Base-by-base conservation (phyloP, 2,329 filamentous ascomycete species). In the Cladosporium halotolerans region DNA sequence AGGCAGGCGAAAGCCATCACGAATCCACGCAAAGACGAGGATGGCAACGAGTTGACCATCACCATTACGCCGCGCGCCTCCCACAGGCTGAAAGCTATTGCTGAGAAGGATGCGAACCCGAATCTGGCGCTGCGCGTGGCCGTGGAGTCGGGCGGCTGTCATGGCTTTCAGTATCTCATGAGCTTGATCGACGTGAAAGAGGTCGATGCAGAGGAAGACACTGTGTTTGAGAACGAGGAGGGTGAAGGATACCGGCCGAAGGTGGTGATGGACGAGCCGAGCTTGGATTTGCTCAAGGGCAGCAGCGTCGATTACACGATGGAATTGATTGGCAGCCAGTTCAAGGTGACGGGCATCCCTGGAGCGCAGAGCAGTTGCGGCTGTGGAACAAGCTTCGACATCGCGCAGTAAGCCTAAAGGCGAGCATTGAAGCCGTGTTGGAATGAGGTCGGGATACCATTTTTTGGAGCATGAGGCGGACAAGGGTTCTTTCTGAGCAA, bases 141-240 rank as follows among this genome's bases (percentile, higher is more conserved):
- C 57, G 91, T 99, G 55, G 90, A 95, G 66, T 89, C 86, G 53
- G 93, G 93, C 58, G 93, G 93, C 53, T 99, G 93, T 70, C 93
- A 99, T 72, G 93, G 93, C 46, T 99, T 99, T 70, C 93, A 99
- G 69, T 99, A 99, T 68, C 75, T 95, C 44, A 96, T 99, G 88
- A 88, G 85, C 13, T 79, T 97, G 3, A 85, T 89, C 2, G 82
- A 74, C 14, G 69, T 69, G 9, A 72, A 72, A 13, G 78, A 82
- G 50, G 72, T 86, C 13, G 76, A 81, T 47, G 67, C 80, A 23
- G 84, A 90, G 56, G 93, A 97, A 63, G 93, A 99, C 67, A 93
- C 87, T 0, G 78, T 97, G 19, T 96, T 97, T 63, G 82, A 88
- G 58, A 88, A 84, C 45, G 73, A 83, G 11, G 55, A 56, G 5